Conservation (phyloP, 2,329 filamentous ascomycete species). For the Thielaviopsis musarum region DNA sequence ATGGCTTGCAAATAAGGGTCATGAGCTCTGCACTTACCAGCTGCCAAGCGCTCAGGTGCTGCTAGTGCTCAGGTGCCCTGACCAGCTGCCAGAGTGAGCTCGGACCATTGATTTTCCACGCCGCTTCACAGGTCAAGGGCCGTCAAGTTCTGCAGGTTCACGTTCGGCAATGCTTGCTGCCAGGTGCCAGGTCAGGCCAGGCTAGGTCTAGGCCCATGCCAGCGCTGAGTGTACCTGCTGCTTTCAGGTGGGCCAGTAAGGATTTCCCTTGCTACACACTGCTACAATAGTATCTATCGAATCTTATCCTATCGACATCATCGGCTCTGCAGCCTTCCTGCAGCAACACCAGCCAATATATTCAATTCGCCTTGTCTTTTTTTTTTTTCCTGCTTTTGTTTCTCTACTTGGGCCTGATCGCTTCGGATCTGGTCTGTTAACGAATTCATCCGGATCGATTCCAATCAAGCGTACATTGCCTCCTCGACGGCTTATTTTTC, state of each 20-base stretch:
- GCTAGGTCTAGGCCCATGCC: background rate
- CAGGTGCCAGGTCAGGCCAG: background rate
- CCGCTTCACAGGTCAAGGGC: background rate
- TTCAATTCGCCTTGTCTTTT: background rate
- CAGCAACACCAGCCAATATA: background rate
- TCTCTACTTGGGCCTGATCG: background rate
- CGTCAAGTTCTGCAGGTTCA: background rate
- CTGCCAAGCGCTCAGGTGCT: too few relatives aligned
- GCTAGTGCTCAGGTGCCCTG: background rate
- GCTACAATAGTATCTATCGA: background rate
- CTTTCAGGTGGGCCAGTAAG: background rate
- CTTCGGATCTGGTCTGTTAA: background rate
- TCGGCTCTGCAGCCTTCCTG: conserved; percentile 8
- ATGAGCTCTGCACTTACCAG: too few relatives aligned
- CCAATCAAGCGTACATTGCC: background rate
- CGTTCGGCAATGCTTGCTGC: background rate
- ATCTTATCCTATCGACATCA: conserved; percentile 5
- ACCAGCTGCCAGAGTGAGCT: background rate
- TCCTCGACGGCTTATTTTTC: background rate
- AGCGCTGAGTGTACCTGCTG: background rate
- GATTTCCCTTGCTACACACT: background rate
- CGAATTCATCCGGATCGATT: background rate
- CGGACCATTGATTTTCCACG: background rate
- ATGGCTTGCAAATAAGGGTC: too few relatives aligned
- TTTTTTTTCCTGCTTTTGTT: background rate